These are phyloP conservation scores for Stevia rebaudiana DNA, from an alignment of 140 eudicot species.

Conservation along the genomic window DNA sequence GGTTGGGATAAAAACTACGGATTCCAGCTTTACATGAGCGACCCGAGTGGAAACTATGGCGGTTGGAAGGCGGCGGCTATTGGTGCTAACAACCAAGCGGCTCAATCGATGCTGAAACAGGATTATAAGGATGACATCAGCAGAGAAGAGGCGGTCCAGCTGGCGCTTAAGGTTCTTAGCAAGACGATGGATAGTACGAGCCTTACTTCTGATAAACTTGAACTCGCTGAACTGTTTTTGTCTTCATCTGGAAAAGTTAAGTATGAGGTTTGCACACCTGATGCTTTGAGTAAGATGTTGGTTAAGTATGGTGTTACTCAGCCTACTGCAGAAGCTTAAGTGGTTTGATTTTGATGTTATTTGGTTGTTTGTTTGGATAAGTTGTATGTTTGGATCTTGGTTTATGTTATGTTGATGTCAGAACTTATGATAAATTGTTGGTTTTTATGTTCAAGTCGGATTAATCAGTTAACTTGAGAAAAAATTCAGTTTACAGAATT, in stretches of 20 bases:
- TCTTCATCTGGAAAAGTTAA: conserved; percentile 66
- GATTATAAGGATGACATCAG: conserved; percentile 82
- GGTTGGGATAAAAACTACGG: conserved; percentile 94
- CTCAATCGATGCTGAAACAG: conserved; percentile 92
- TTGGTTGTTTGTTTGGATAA: background rate
- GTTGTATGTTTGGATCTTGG: conserved; percentile 18
- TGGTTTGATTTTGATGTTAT: background rate
- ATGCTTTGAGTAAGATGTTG: conserved; percentile 57
- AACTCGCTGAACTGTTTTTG: conserved; percentile 70
- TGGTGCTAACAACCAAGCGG: conserved; percentile 91
- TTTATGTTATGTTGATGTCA: background rate
- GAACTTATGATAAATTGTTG: background rate
- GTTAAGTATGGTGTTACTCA: conserved; percentile 68
- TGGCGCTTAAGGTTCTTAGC: conserved; percentile 86
- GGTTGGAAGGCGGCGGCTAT: conserved; percentile 97
- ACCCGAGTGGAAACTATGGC: conserved; percentile 89
- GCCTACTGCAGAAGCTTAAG: conserved; percentile 58
- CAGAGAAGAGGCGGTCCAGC: conserved; percentile 75
- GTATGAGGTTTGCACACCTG: conserved; percentile 77
- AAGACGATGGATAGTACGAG: conserved; percentile 98
- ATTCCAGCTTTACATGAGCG: conserved; percentile 89
- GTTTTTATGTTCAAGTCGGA: background rate
- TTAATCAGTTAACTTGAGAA: background rate
- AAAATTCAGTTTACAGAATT: background rate
- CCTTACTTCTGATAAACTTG: conserved; percentile 85